phyloP scores from a whole-genome alignment of 2,329 filamentous ascomycete species.

The Eurotiales sp. region DNA sequence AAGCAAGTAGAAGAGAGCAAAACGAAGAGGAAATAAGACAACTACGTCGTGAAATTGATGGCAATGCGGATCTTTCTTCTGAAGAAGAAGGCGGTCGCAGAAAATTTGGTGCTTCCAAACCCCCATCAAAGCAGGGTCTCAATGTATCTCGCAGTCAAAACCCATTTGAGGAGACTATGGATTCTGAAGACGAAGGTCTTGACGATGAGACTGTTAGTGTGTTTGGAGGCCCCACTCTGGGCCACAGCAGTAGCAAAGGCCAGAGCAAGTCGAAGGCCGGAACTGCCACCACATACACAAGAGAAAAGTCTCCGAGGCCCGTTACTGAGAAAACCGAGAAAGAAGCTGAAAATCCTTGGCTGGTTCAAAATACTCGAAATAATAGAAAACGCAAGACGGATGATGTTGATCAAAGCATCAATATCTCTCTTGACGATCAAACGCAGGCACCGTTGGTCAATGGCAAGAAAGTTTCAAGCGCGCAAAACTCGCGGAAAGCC shows the following conservation, averaged over 20 bases:
- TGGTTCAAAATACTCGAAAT: constrained; percentile 32
- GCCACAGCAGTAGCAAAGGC: background rate
- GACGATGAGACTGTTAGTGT: background rate
- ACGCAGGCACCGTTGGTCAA: constrained; percentile 20
- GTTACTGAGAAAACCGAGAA: constrained; percentile 16
- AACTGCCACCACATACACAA: background rate
- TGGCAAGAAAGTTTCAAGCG: constrained; percentile 17
- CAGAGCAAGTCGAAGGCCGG: constrained; percentile 1
- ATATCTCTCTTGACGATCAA: constrained; percentile 11
- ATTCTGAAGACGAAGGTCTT: constrained; percentile 45
- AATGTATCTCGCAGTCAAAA: constrained; percentile 35
- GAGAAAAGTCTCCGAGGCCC: background rate
- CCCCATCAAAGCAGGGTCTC: constrained; percentile 27
- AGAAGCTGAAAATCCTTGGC: constrained; percentile 36
- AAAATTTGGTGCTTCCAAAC: constrained; percentile 36
- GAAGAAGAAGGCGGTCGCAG: constrained; percentile 60
- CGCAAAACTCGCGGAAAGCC: constrained; percentile 12
- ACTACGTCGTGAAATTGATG: constrained; percentile 66
- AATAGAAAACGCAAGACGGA: constrained; percentile 32
- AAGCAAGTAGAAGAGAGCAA: constrained; percentile 69
- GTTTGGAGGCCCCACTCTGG: background rate
- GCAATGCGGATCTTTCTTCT: constrained; percentile 50
- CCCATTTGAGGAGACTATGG: constrained; percentile 60
- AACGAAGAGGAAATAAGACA: constrained; percentile 74
- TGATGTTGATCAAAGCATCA: constrained; percentile 22